Evolutionary conservation across 2,329 filamentous ascomycete species (phyloP), one percentile per base, ranked within the genome.

Genomic region (Drechslera avenae): DNA sequence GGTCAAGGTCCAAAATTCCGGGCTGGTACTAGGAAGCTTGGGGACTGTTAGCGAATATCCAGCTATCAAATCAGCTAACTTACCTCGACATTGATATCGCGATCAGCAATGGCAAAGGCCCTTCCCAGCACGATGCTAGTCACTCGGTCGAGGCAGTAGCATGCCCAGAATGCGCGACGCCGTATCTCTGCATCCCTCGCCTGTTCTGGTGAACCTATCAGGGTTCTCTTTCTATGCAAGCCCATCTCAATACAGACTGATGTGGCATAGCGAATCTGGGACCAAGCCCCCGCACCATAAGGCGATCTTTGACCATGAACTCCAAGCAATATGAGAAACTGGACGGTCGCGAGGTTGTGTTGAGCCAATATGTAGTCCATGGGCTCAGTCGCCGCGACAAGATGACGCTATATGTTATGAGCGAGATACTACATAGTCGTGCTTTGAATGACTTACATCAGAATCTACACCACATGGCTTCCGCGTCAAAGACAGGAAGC

Each of bases 21-120:
- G 45, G 12, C 53, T 52, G 4, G 57, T 52, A 31, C 58, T 64
- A 2, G 64, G 63, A 41, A 67, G 51, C 64, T 66, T 31, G 5
- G 14, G 10, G 35, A 13, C n/a, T 13, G 39, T 50, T 17, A 46
- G 42, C 19, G 5, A 30, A 31, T 12, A 13, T n/a, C 18, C n/a
- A 16, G 13, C 2, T 7, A 2, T n/a, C 6, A 1, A 3, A 5
- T 28, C 18, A 17, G 10, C 5, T 7, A 28, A n/a, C 46, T 12
- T 46, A 65, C 63, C 59, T 67, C 63, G 13, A 66, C 63, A 10
- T 66, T 66, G 13, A 67, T 67, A 19, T 67, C 63, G 5, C 62
- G 55, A 28, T 67, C 63, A 19, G 64, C 57, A 16, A 67, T 67
- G 8, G 64, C 64, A 39, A 67, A 66, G 12, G 63, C 54, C 33